These are phyloP conservation scores for Starmera stellimalicola DNA, from an alignment of 1,139 yeast genomes.

Conservation along the genomic window DNA sequence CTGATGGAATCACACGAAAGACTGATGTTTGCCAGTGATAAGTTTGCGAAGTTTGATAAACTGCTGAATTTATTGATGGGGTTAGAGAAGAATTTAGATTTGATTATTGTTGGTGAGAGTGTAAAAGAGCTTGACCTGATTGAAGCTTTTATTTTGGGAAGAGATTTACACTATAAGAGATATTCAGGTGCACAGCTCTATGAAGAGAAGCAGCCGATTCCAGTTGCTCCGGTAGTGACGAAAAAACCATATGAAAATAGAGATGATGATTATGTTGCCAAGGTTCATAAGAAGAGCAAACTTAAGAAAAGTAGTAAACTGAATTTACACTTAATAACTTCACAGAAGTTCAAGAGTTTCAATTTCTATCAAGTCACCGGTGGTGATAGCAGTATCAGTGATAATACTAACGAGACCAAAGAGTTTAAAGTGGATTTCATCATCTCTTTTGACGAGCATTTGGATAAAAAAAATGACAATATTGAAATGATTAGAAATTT, in stretches of 20 bases:
- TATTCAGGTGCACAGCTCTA: constrained; percentile 53
- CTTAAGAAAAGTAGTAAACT: constrained; percentile 27
- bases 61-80: constrained; percentile 27
- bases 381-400: constrained; percentile 32
- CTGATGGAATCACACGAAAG: constrained; percentile 55
- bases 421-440: constrained; percentile 33
- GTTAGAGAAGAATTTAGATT: neutral
- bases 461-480: constrained; percentile 32
- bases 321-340: constrained; percentile 29
- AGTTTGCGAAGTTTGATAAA: constrained; percentile 44
- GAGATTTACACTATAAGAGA: constrained; percentile 45
- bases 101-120: constrained; percentile 45
- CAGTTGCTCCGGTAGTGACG: too few species aligned
- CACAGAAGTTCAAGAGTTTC: constrained; percentile 1
- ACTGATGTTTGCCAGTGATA: constrained; percentile 46
- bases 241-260: constrained; percentile 25
- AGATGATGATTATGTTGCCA: constrained; percentile 12
- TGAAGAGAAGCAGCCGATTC: constrained; percentile 30
- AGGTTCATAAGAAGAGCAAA: neutral
- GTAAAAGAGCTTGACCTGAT: constrained; percentile 62
- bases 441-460: constrained; percentile 47
- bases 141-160: constrained; percentile 60
- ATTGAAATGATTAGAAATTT: constrained; percentile 15
- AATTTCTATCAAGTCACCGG: constrained; percentile 22
- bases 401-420: constrained; percentile 20